Conservation (phyloP, 495 filamentous ascomycete species). For the Penicillium flavigenum region DNA sequence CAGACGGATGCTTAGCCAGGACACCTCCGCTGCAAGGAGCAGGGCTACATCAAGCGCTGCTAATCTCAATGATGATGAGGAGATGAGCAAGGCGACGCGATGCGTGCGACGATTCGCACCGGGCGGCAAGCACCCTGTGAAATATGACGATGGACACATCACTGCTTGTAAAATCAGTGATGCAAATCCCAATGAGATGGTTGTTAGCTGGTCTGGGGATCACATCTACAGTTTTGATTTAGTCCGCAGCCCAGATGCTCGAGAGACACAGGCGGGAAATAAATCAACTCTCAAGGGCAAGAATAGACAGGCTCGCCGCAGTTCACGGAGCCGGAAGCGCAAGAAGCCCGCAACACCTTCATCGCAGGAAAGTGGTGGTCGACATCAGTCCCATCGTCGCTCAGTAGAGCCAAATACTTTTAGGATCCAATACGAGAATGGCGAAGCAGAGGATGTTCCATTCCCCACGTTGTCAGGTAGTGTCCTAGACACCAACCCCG, state of each 20-base stretch:
- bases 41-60: constrained; percentile 34
- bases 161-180: constrained; percentile 80
- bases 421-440: constrained; percentile 61
- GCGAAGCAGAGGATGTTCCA: constrained; percentile 57
- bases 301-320: constrained; percentile 18
- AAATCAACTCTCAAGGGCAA: constrained; percentile 20
- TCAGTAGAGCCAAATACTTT: constrained; percentile 40
- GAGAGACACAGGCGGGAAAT: constrained; percentile 30
- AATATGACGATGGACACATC: constrained; percentile 62
- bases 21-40: constrained; percentile 55
- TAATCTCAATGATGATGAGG: constrained; percentile 50
- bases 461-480: constrained; percentile 37
- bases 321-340: constrained; percentile 52
- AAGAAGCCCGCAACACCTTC: constrained; percentile 51
- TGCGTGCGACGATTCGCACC: constrained; percentile 73
- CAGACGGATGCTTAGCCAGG: constrained; percentile 68
- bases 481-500: constrained; percentile 22
- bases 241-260: constrained; percentile 59
- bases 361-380: constrained; percentile 44
- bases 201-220: constrained; percentile 76
- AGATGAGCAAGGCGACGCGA: constrained; percentile 61
- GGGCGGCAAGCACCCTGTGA: constrained; percentile 54
- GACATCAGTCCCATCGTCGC: constrained; percentile 45
- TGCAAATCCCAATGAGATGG: constrained; percentile 69
- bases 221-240: constrained; percentile 75